Base-by-base conservation (phyloP, 768 basidiomycete species). In the Lactifluus piperatus region DNA sequence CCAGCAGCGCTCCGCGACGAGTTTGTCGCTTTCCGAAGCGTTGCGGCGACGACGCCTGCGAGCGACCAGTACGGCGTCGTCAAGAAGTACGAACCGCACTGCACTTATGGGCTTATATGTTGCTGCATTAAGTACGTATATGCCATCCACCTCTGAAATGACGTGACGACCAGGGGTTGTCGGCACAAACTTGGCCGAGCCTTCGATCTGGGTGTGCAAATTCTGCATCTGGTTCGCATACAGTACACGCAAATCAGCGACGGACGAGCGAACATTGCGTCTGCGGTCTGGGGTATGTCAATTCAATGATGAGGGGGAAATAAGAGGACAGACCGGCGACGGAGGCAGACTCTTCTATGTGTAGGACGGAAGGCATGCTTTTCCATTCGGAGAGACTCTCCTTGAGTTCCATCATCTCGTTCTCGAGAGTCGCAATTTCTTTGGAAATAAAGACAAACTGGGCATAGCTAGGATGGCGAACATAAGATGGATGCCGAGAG, bases 381-480 rank as follows among this genome's bases (percentile, higher is more conserved):
- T 94, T 94, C 88, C 94, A 98, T 68, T 99, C 97, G 13, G 89
- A 85, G 4, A 98, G 78, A 6, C 88, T 81, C 56, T 94, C 92
- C 71, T 97, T 97, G 70, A 99, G 82, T 68, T 98, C 94, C 30
- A 97, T 80, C 88, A 98, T 91, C 71, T 97, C 94, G 68, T 94
- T 94, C 75, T 99, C 97, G 27, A 99, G 81, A 1, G 90, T 86
- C 27, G 89, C 86, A 54, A 99, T 95, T 73, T 98, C 97, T 69
- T 98, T 98, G 4, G 97, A 97, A 22, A 99, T 91, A 56, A 88
- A 79, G 27, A 99, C 91, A 69, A 98, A 98, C 70, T 98, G 93
- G 47, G 94, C 90, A 68, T 98, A 98, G 73, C 95, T 98, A 24
- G 22, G 4, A 67, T 18, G 29, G 18, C 16, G 30, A 22, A 54